phyloP scores from a whole-genome alignment of 179 eudicot species.

The Camellia oleifera region DNA sequence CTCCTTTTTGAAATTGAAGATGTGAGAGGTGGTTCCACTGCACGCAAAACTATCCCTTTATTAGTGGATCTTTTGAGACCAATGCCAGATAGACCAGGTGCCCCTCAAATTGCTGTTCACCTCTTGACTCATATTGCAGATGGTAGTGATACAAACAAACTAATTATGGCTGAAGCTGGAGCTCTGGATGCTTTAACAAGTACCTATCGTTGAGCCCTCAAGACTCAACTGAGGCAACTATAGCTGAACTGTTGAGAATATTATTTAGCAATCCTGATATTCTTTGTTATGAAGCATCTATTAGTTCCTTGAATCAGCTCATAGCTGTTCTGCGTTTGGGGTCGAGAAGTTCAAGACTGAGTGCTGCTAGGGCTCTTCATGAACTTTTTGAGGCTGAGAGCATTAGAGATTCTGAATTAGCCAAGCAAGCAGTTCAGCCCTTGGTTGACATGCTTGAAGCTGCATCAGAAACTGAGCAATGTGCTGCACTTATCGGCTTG shows the following conservation, averaged over 20 bases:
- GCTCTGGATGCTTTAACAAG: constrained; percentile 63
- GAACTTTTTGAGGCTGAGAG: constrained; percentile 55
- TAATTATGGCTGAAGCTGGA: constrained; percentile 72
- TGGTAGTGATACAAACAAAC: constrained; percentile 59
- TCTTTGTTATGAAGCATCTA: constrained; percentile 52
- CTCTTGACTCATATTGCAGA: constrained; percentile 58
- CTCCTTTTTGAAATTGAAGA: constrained; percentile 60
- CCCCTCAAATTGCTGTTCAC: constrained; percentile 51
- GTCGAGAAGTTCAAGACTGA: constrained; percentile 56
- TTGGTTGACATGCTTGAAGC: constrained; percentile 61
- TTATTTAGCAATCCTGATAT: constrained; percentile 55
- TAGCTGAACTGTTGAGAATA: constrained; percentile 57
- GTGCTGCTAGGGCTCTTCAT: constrained; percentile 62
- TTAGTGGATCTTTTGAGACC: constrained; percentile 71
- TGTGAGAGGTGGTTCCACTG: constrained; percentile 56
- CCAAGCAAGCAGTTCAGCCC: constrained; percentile 64
- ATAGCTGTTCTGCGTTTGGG: constrained; percentile 75
- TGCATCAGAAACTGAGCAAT: constrained; percentile 49
- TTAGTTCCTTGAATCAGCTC: constrained; percentile 54
- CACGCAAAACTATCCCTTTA: constrained; percentile 61
- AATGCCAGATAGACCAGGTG: constrained; percentile 73
- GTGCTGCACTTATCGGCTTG: constrained; percentile 55
- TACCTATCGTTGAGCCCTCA: constrained; percentile 73
- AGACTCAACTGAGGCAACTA: constrained; percentile 52
- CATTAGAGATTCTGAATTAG: constrained; percentile 53